Conservation (phyloP, 2,329 filamentous ascomycete genomes). For the Aureobasidium uvarum region DNA sequence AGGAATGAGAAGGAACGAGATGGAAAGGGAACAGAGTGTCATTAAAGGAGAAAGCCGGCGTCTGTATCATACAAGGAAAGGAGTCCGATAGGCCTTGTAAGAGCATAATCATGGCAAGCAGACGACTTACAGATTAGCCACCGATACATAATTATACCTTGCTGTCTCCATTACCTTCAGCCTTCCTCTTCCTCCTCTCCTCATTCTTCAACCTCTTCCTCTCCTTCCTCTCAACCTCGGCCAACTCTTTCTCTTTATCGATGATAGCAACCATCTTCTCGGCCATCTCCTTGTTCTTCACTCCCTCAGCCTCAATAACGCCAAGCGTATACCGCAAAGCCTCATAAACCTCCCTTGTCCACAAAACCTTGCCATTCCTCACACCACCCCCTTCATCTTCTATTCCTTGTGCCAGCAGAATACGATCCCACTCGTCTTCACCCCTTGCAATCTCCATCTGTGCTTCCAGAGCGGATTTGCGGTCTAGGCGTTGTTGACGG, state of each 20-base stretch:
- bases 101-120: neutral
- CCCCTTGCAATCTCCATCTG: constrained; percentile 41
- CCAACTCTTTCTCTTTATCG: constrained; percentile 49
- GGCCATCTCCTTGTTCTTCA: constrained; percentile 39
- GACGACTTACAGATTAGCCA: neutral
- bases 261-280: constrained; percentile 49
- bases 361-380: constrained; percentile 31
- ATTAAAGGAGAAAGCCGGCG: too few relatives aligned
- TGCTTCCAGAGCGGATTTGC: constrained; percentile 44
- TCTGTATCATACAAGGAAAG: neutral
- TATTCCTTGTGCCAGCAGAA: constrained; percentile 37
- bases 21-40: neutral
- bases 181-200: constrained; percentile 26
- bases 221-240: constrained; percentile 40
- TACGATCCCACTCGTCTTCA: constrained; percentile 53
- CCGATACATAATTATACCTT: neutral
- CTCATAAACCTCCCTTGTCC: constrained; percentile 36
- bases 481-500: constrained; percentile 46
- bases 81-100: neutral
- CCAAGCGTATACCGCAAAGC: constrained; percentile 27
- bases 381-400: constrained; percentile 26
- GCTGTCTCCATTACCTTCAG: neutral
- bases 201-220: constrained; percentile 28
- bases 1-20: neutral
- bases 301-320: constrained; percentile 24